phyloP scores from a whole-genome alignment of 768 basidiomycete genomes.

The Boletus pseudopeckii region DNA sequence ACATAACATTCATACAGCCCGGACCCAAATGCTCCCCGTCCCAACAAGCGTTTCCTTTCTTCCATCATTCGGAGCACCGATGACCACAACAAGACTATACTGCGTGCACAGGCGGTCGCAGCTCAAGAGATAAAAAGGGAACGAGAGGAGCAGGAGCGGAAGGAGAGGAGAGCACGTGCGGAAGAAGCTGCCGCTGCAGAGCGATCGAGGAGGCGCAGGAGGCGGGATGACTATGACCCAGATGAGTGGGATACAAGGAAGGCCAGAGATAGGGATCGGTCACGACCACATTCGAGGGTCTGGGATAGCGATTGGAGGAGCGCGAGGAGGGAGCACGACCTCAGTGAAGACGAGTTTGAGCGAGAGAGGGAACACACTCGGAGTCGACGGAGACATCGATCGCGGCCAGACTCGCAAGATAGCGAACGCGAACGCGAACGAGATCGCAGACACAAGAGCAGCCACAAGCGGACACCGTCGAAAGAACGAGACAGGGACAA shows the following conservation, averaged over 20 bases:
- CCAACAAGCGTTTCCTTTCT: constrained; percentile 80
- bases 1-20: constrained; percentile 36
- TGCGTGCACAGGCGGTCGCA: constrained; percentile 68
- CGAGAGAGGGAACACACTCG: constrained; percentile 17
- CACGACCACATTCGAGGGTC: constrained; percentile 40
- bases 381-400: constrained; percentile 26
- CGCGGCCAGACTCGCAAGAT: constrained; percentile 29
- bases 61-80: constrained; percentile 92
- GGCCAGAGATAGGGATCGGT: constrained; percentile 38
- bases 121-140: constrained; percentile 71
- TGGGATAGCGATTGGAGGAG: constrained; percentile 47
- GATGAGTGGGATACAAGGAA: constrained; percentile 38
- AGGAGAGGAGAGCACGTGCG: constrained; percentile 61
- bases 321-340: constrained; percentile 40
- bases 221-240: constrained; percentile 28
- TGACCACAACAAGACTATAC: constrained; percentile 88
- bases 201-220: constrained; percentile 41
- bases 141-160: constrained; percentile 61
- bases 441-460: constrained; percentile 20
- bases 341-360: constrained; percentile 33
- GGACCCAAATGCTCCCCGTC: constrained; percentile 69
- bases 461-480: constrained; percentile 19
- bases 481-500: constrained; percentile 11
- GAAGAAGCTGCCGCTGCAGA: constrained; percentile 75
- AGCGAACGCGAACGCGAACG: constrained; percentile 17